Evolutionary conservation across 2,329 filamentous ascomycete species (phyloP), one percentile per base, ranked within the genome.

Genomic region (Chrysoporthe austroafricana): DNA sequence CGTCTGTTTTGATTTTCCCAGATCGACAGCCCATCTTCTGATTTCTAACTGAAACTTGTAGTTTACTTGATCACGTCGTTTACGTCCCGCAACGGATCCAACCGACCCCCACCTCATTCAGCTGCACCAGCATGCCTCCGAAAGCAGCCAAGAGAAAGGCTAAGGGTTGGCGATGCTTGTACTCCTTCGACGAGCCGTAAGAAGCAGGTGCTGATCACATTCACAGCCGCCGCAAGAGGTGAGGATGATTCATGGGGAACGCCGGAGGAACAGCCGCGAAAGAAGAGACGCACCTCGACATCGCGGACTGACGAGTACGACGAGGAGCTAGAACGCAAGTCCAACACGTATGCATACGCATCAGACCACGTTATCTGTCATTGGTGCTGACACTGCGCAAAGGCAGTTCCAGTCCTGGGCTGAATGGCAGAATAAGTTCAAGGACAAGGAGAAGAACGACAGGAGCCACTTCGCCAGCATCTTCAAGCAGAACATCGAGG

Each of bases 391-490:
- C 34, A 14, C 1, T 2, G 18, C 21, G n/a, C 21, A 6, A 61
- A 70, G 68, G 44, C 66, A 66, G 9, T 52, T 56, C 13, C 56
- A 61, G 21, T 46, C 58, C 36, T 70, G 68, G 68, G 52, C 60
- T 18, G 68, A 58, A 21, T 70, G 68, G 68, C 68, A 70, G 62
- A 66, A 46, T 39, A 70, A 56, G 26, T 70, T 70, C 59, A 63
- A 70, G 58, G 66, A 73, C 69, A 73, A 72, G 70, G 65, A 71
- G 57, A 68, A 39, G 60, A 63, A 59, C 46, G 70, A 73, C 56
- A 72, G 71, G 66, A 66, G 65, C 60, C 67, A 70, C 43, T 74
- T 72, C 58, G 69, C 68, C 66, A 60, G 72, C 43, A 71, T 21
- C 11, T 70, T 68, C 68, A 68, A 63, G 39, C 21, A 67, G n/a